phyloP scores from a whole-genome alignment of 441 rosid species.

The Hypseocharis bilobata region DNA sequence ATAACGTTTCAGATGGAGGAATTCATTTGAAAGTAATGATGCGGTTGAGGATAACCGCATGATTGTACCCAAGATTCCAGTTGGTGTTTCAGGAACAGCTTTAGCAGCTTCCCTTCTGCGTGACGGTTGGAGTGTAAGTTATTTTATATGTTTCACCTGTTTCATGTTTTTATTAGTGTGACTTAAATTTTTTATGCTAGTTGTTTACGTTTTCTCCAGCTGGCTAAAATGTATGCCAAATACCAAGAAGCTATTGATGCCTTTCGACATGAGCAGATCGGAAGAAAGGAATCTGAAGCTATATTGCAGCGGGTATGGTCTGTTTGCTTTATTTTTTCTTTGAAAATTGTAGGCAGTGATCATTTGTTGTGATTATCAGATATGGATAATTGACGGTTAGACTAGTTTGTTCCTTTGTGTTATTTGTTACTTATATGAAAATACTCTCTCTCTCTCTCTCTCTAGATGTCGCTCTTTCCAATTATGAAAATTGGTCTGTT shows the following conservation, averaged over 20 bases:
- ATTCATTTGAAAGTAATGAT: conserved; percentile 31
- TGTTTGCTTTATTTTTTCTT: conserved; percentile 8
- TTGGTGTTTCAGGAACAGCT: conserved; percentile 89
- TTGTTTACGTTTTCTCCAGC: conserved; percentile 34
- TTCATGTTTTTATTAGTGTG: conserved; percentile 9
- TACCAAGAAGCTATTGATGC: conserved; percentile 99
- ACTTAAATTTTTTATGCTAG: conserved; percentile 2
- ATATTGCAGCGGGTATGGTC: conserved; percentile 70
- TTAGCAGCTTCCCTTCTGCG: conserved; percentile 91
- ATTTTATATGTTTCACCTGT: conserved; percentile 6
- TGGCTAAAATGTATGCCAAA: conserved; percentile 83
- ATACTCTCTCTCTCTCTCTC: too few species aligned
- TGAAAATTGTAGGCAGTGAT: not conserved
- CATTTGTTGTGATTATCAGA: not conserved
- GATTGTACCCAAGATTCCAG: conserved; percentile 65
- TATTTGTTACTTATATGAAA: too few species aligned
- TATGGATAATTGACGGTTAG: too few species aligned
- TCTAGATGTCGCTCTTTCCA: too few species aligned
- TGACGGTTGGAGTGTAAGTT: conserved; percentile 98
- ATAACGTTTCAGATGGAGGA: conserved; percentile 37
- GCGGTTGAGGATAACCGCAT: conserved; percentile 36
- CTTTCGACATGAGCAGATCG: conserved; percentile 83
- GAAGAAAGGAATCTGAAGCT: conserved; percentile 87
- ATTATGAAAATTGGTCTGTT: too few species aligned
- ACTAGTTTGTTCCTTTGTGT: too few species aligned